Base-by-base conservation (phyloP, 768 basidiomycete species). In the Fomitopsis serialis region DNA sequence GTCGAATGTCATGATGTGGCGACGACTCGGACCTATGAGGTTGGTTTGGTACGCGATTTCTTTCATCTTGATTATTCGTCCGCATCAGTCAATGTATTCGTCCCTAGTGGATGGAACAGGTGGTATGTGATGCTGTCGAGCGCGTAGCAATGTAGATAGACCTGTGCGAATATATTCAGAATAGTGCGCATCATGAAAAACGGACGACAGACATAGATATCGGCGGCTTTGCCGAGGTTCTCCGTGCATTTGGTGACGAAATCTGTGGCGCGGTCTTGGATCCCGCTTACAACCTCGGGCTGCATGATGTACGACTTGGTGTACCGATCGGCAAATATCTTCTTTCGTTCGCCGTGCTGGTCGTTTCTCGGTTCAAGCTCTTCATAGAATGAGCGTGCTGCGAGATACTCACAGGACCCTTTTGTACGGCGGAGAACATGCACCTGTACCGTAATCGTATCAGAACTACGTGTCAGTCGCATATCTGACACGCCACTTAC, bases 61-160 rank as follows among this genome's bases (percentile, higher is more conserved):
- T 21, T 53, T 46, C 54, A 60, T 56, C 24, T 52, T 56, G 36
- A 45, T 24, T n/a, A 46, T 32, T 60, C 61, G 12, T 36, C 5
- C 3, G 52, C 19, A 13, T 60, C 52, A 17, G 46, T 53, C 10
- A 58, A 32, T 2, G 58, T 55, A 36, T 58, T 52, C 12, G 52
- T 36, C 2, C 57, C 61, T 3, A 47, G 36, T 2, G 61, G 61
- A n/a, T 60, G 32, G 47, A 60, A 62, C 15, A 62, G 51, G 45
- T 62, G 61, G 5, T 55, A 34, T 2, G 61, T 56, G 27, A 58
- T 56, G 29, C 56, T 50, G 53, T 62, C 61, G 1, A 62, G 45
- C 7, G 58, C 56, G 29, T 58, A 62, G 37, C 61, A 62, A 22
- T 62, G 61, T 4, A 60, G 43, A 1, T 40, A 44, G 2, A 52